Evolutionary conservation across 306 rosid species (phyloP).

Genomic region (Prosopis cineraria): DNA sequence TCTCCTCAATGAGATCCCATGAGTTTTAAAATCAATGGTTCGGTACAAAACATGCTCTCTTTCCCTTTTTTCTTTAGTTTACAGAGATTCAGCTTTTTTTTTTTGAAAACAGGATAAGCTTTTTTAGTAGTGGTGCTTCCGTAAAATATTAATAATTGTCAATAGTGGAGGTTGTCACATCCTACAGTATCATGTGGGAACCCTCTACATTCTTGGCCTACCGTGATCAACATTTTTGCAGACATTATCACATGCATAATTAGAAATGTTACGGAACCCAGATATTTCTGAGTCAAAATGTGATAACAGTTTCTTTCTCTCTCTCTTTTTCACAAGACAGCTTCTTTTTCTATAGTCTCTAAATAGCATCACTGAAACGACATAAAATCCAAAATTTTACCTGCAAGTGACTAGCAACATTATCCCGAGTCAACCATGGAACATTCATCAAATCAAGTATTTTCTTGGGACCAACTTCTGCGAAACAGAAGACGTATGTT

Average conservation of each 20-base stretch:
- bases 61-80: background rate
- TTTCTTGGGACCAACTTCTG: constrained; percentile 94
- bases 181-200: constrained; percentile 6
- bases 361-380: constrained; percentile 21
- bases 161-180: background rate
- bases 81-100: background rate
- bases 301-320: background rate
- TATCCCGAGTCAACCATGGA: constrained; percentile 77
- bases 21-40: constrained; percentile 17
- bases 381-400: constrained; percentile 40
- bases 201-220: background rate
- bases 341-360: background rate
- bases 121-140: constrained; percentile 6
- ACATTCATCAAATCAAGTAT: constrained; percentile 90
- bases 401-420: constrained; percentile 95
- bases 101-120: background rate
- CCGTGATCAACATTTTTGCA: background rate
- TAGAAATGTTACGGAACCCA: constrained; percentile 1
- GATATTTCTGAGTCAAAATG: background rate
- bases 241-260: background rate
- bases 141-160: background rate
- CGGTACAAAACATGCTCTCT: background rate
- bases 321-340: too few species aligned
- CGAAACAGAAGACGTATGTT: constrained; percentile 54
- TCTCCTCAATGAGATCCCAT: constrained; percentile 26